phyloP scores from a whole-genome alignment of 768 basidiomycete species.

The Tulasnella sp. region DNA sequence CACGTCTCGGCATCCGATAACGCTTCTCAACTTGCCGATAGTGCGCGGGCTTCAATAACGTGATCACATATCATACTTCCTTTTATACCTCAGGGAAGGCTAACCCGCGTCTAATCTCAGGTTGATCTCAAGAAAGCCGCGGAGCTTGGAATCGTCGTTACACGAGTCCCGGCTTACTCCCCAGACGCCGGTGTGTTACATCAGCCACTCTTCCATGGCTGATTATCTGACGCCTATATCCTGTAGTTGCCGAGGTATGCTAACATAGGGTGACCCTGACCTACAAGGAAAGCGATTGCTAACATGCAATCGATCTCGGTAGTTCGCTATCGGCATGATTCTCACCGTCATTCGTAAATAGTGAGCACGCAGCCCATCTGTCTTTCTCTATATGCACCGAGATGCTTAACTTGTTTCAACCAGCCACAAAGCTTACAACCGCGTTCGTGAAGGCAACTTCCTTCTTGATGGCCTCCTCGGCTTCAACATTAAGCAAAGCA shows the following conservation, averaged over 20 bases:
- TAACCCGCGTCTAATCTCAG: conserved; percentile 11
- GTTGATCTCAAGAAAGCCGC: conserved; percentile 33
- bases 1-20: neutral
- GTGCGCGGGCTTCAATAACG: conserved; percentile 32
- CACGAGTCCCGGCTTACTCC: conserved; percentile 33
- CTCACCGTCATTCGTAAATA: conserved; percentile 34
- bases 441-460: conserved; percentile 35
- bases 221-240: neutral
- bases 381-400: neutral
- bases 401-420: neutral
- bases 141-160: conserved; percentile 31
- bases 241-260: conserved; percentile 30
- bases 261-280: neutral
- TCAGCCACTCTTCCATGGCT: neutral
- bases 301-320: neutral
- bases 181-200: conserved; percentile 31
- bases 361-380: conserved; percentile 15
- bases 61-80: neutral
- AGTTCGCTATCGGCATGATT: conserved; percentile 34
- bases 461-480: conserved; percentile 33
- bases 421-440: conserved; percentile 32
- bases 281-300: neutral
- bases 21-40: neutral
- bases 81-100: neutral
- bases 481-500: conserved; percentile 36